phyloP scores from a whole-genome alignment of 2,329 filamentous ascomycete genomes.

The Fusarium sacchari region DNA sequence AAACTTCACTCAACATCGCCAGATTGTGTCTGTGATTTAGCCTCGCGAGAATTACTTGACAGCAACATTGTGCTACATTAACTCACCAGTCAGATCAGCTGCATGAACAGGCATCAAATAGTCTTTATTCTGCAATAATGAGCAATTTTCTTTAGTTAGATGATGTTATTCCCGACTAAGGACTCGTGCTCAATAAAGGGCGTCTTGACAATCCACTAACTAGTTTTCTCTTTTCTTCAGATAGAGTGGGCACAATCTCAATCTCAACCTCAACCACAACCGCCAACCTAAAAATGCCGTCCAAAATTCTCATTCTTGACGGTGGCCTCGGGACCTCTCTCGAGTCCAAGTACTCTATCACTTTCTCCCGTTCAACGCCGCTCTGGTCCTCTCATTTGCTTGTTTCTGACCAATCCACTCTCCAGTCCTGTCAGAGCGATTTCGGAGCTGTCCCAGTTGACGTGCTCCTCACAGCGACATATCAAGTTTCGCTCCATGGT shows the following conservation, averaged over 20 bases:
- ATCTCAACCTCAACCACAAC: not conserved
- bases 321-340: conserved; percentile 75
- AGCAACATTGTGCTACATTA: not conserved
- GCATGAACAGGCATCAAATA: not conserved
- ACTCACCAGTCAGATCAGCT: too few species aligned
- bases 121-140: too few species aligned
- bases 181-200: not conserved
- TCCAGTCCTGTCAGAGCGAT: conserved; percentile 64
- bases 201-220: conserved; percentile 32
- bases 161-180: conserved; percentile 6
- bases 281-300: conserved; percentile 32
- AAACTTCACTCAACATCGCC: not conserved
- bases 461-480: conserved; percentile 73
- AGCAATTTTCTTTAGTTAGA: not conserved
- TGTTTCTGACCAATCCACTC: conserved; percentile 60
- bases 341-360: conserved; percentile 63
- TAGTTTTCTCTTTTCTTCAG: conserved; percentile 21
- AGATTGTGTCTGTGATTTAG: not conserved
- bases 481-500: conserved; percentile 68
- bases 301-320: conserved; percentile 65
- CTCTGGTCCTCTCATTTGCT: conserved; percentile 76
- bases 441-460: conserved; percentile 68
- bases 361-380: conserved; percentile 64
- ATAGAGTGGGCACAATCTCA: conserved; percentile 11
- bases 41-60: not conserved